Evolutionary conservation across 306 rosid genomes (phyloP), one percentile per base, ranked within the genome.

Genomic region (Glycine tomentella): DNA sequence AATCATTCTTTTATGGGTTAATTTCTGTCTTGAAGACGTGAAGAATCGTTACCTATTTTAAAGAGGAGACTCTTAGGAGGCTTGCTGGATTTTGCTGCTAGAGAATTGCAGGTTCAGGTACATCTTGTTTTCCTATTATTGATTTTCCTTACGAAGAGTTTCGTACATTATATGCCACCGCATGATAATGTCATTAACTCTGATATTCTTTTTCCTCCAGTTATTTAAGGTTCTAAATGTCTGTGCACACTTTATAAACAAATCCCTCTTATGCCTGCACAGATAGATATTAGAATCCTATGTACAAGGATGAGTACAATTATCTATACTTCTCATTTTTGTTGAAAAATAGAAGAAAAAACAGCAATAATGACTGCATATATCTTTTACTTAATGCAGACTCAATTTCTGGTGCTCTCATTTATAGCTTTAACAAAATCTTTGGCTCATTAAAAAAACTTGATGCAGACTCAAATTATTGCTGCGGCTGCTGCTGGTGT

Each of bases 91-190:
- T 93, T 95, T 84, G 89, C 99, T 4, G 96, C 96, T 53, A 88
- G 99, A 87, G 99, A 95, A 82, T 88, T 95, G 92, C 98, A 88
- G 86, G 94, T 91, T 85, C 99, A 95, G 98, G 99, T 95, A 91
- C 42, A 77, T 77, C 59, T 49, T 51, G 12, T 63, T 77, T 72
- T 66, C 72, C 44, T 20, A 0, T 20, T 78, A 44, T 15, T 33
- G 59, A 67, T 78, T 78, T 64, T 75, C 51, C 64, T 56, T 76
- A 53, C 69, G 76, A 83, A 64, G 40, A 64, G 40, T 74, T 78
- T 64, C 7, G 6, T 50, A 33, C 67, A 7, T 25, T 42, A 50
- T 48, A 73, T 48, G 76, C 78, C 77, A 44, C 72, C 36, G 42
- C 78, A 58, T 69, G 59, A 8, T 52, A 17, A 55, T 57, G 66